Evolutionary conservation across 2,329 filamentous ascomycete species (phyloP).

Genomic region (Scedosporium dehoogii): DNA sequence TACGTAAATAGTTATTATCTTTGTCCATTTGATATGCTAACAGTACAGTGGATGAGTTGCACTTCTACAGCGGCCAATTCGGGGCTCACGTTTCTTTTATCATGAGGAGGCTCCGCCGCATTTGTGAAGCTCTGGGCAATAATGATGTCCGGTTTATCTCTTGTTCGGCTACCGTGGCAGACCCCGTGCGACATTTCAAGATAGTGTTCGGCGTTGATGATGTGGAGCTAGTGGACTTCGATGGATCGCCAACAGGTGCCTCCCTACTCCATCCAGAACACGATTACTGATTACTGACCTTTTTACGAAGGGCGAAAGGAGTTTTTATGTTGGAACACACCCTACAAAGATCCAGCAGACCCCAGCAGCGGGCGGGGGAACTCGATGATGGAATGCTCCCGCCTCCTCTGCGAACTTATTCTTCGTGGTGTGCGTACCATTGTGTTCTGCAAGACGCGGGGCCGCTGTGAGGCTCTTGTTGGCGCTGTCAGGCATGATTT

Average conservation of each 20-base stretch:
- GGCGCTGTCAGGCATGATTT: slow-evolving; percentile 73
- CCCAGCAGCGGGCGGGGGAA: slow-evolving; percentile 78
- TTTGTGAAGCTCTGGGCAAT: slow-evolving; percentile 88
- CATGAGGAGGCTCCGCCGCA: slow-evolving; percentile 77
- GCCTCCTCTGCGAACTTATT: slow-evolving; percentile 82
- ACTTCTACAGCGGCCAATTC: slow-evolving; percentile 93
- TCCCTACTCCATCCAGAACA: neutral
- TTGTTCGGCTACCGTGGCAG: slow-evolving; percentile 92
- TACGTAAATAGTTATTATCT: slow-evolving; percentile 18
- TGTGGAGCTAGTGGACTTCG: slow-evolving; percentile 75
- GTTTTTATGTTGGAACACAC: slow-evolving; percentile 96
- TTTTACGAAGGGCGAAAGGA: slow-evolving; percentile 61
- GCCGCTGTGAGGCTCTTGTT: slow-evolving; percentile 78
- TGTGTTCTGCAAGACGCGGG: slow-evolving; percentile 80
- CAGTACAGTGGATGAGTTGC: slow-evolving; percentile 63
- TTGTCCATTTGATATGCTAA: neutral
- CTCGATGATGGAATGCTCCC: slow-evolving; percentile 74
- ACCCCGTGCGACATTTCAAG: slow-evolving; percentile 83
- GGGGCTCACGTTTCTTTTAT: slow-evolving; percentile 91
- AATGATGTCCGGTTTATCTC: slow-evolving; percentile 79
- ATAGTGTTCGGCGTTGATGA: slow-evolving; percentile 85
- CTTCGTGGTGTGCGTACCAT: slow-evolving; percentile 84
- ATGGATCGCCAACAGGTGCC: slow-evolving; percentile 68
- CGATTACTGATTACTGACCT: neutral
- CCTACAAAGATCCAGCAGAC: slow-evolving; percentile 81